Conservation (phyloP, 2,329 filamentous ascomycete species). For the Furcasterigmium sp. region DNA sequence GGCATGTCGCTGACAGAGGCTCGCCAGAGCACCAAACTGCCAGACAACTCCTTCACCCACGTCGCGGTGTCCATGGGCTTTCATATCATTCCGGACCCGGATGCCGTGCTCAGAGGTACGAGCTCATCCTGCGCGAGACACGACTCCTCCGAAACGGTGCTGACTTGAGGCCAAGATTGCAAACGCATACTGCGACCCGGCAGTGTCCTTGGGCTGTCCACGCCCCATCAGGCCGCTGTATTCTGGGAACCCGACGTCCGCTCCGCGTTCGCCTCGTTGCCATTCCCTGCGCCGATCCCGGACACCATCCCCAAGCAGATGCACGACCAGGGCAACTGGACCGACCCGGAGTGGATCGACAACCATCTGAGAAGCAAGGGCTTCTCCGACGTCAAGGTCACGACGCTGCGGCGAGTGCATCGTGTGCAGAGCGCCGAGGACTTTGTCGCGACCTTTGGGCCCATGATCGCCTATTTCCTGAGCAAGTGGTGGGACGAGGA, state of each 20-base stretch:
- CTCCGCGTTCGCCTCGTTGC: slow-evolving; percentile 24
- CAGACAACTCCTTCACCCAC: not conserved
- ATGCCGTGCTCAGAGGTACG: slow-evolving; percentile 1
- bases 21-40: not conserved
- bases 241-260: slow-evolving; percentile 32
- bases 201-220: slow-evolving; percentile 29
- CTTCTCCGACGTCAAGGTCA: not conserved
- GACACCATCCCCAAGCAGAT: slow-evolving; percentile 29
- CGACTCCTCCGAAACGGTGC: not conserved
- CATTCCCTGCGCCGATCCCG: slow-evolving; percentile 9
- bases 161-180: slow-evolving; percentile 24
- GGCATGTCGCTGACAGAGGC: not conserved
- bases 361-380: not conserved
- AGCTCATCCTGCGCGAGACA: too few relatives aligned
- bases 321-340: slow-evolving; percentile 32
- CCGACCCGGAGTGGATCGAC: slow-evolving; percentile 31
- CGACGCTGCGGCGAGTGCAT: not conserved
- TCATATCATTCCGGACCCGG: slow-evolving; percentile 1
- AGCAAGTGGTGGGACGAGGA: slow-evolving; percentile 34
- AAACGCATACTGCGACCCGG: slow-evolving; percentile 32
- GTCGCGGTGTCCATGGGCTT: not conserved
- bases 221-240: slow-evolving; percentile 25
- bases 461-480: slow-evolving; percentile 34
- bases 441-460: slow-evolving; percentile 25
- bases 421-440: slow-evolving; percentile 26